A percentile compares a stretch with the other conserved stretches of the same genome.
Evolutionary conservation across 2,329 filamentous ascomycete species (phyloP).

Genomic region (Elsinoe perseae): DNA sequence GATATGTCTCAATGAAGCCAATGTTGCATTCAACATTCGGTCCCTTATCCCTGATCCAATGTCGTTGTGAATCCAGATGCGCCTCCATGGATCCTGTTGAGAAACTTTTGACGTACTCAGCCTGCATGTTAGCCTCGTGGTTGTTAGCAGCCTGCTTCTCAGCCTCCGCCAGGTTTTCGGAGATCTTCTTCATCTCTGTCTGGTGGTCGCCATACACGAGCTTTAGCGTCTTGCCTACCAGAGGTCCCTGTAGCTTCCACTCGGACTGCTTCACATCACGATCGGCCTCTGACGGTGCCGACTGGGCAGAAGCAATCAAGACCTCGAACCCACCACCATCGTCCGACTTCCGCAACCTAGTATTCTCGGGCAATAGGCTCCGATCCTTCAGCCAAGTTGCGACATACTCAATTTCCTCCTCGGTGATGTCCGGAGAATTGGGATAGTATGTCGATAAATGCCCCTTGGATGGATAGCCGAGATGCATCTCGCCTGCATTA

Average conservation of each 20-base stretch:
- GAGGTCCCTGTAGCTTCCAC: slow-evolving; percentile 35
- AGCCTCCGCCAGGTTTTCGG: slow-evolving; percentile 39
- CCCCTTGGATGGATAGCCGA: slow-evolving; percentile 43
- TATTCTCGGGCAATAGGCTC: slow-evolving; percentile 44
- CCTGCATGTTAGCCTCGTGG: slow-evolving; percentile 36
- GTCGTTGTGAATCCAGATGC: slow-evolving; percentile 44
- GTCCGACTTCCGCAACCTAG: slow-evolving; percentile 38
- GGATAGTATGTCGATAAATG: slow-evolving; percentile 46
- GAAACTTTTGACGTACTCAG: slow-evolving; percentile 42
- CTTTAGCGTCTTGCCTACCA: slow-evolving; percentile 40
- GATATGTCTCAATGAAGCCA: slow-evolving; percentile 49
- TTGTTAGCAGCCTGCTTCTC: slow-evolving; percentile 42
- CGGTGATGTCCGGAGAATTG: slow-evolving; percentile 41
- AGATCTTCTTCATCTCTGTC: slow-evolving; percentile 41
- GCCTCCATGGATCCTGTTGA: slow-evolving; percentile 43
- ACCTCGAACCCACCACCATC: slow-evolving; percentile 40
- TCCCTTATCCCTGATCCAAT: slow-evolving; percentile 48
- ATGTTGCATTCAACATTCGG: slow-evolving; percentile 47
- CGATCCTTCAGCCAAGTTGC: slow-evolving; percentile 42
- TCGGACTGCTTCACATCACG: slow-evolving; percentile 39
- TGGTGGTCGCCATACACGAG: slow-evolving; percentile 41
- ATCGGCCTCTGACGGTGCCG: slow-evolving; percentile 32
- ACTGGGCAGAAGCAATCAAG: slow-evolving; percentile 41
- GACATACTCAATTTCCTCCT: slow-evolving; percentile 40
- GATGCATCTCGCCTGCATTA: slow-evolving; percentile 37